Evolutionary conservation across 495 filamentous ascomycete species (phyloP).

Genomic region (Sabuloglossum arenarium): DNA sequence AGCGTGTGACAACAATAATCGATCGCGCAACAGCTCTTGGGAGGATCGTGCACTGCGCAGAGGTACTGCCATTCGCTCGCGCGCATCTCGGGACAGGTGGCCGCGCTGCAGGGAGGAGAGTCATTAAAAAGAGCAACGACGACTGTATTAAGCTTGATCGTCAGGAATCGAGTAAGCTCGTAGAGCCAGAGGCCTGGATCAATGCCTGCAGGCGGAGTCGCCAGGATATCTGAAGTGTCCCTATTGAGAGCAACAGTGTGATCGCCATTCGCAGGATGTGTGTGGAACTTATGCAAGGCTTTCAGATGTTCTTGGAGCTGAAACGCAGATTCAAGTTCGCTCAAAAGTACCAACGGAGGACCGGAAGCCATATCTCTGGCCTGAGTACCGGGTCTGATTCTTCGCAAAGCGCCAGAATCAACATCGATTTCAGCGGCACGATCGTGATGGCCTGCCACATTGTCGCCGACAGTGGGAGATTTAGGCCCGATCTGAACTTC

Average conservation of each 20-base stretch:
- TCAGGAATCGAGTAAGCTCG: conserved; percentile 87
- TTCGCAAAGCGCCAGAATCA: conserved; percentile 47
- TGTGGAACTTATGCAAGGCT: conserved; percentile 67
- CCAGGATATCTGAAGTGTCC: conserved; percentile 47
- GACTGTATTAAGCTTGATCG: conserved; percentile 76
- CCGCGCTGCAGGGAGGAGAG: conserved; percentile 60
- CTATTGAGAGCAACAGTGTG: conserved; percentile 45
- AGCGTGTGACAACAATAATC: conserved; percentile 98
- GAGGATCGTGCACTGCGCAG: conserved; percentile 88
- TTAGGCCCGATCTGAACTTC: conserved; percentile 78
- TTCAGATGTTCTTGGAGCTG: conserved; percentile 97
- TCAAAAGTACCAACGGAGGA: conserved; percentile 65
- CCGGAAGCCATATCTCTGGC: conserved; percentile 79
- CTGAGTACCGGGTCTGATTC: conserved; percentile 84
- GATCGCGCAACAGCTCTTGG: conserved; percentile 89
- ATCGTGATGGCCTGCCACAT: background rate
- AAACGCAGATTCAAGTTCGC: conserved; percentile 86
- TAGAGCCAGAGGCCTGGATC: conserved; percentile 88
- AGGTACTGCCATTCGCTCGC: conserved; percentile 98
- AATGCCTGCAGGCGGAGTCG: conserved; percentile 56
- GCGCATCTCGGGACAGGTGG: conserved; percentile 93
- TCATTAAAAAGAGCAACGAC: conserved; percentile 86
- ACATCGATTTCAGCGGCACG: conserved; percentile 14
- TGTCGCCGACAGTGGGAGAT: conserved; percentile 40
- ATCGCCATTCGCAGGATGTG: conserved; percentile 32